Evolutionary conservation across 1,139 yeast species (phyloP), one percentile per base, ranked within the genome.

Genomic region (Suhomyces bribrorum): DNA sequence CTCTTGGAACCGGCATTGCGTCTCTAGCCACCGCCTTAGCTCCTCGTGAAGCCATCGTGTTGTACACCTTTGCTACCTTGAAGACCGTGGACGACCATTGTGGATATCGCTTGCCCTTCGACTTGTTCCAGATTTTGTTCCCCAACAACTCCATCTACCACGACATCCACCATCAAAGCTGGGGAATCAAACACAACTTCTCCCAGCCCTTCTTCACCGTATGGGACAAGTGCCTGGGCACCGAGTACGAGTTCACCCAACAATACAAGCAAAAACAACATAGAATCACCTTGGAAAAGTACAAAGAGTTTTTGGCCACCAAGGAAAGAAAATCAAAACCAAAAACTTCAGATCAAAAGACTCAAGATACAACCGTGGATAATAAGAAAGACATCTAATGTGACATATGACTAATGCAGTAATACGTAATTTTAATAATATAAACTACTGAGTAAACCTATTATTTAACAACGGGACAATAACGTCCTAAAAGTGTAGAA

Each of bases 41-140:
- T 2, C 84, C 89, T 34, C 79, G 96, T 43, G 97, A 92, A 64
- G 68, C 83, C 36, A 69, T 86, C 25, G 50, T 85, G 14, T 69
- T 92, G 43, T 92, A 75, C 64, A 82, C 92, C 3, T 87, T 92
- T 61, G 86, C 96, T 12, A 92, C 98, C 5, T 64, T 92, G 76
- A 92, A 92, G 64, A 92, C 98, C 1, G 96, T 92, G 36, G 98
- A 92, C 61, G 98, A 92, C 62, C 98, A 92, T 63, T 92, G 97
- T 63, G 98, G 98, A 14, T 92, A 90, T 63, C 81, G 89, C 32
- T 69, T 92, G 43, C 98, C 97, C 13, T 86, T 69, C 61, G 98
- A 92, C 61, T 81, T 90, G 24, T 86, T 92, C 71, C 98, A 92
- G 67, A 59, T 80, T 29, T 41, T 90, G 12, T 92, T 92, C 75